Evolutionary conservation across 2,329 filamentous ascomycete genomes (phyloP), one percentile per base, ranked within the genome.

Genomic region (Colletotrichum sp.): DNA sequence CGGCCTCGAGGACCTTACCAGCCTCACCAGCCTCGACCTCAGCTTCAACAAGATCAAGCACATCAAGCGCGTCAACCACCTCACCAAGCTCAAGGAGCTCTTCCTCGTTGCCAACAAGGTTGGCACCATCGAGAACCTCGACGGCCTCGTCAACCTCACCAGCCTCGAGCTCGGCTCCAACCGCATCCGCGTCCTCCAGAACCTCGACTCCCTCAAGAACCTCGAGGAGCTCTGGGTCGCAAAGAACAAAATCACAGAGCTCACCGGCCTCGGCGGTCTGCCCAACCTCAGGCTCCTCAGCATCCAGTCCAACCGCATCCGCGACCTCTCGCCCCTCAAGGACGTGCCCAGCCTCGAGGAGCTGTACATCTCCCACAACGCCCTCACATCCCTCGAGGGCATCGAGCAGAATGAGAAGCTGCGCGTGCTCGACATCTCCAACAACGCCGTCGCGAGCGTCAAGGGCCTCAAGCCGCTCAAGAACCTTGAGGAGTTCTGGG

Each of bases 41-140:
- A 97, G 95, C 84, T 99, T 98, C 91, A 99, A 99, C 89, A 98
- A 98, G 88, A 96, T 99, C 87, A 98, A 98, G 84, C 96, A 98
- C 85, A 98, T 99, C 87, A 98, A 98, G 85, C 92, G 96, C 80
- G 87, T 98, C 78, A 90, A 90, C 74, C 94, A 96, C 80, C 87
- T 99, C 74, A 93, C 87, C 26, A 90, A 95, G 69, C 90, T 98
- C 73, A 94, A 90, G 77, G 95, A 98, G 79, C 83, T 99, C 4
- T 99, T 94, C 84, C 94, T 99, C 79, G 95, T 98, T 65, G 95
- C 98, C 82, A 98, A 99, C 86, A 97, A 97, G 84, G 98, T 99
- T 82, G 90, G 90, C 78, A 92, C 89, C 71, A 98, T 99, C 80
- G 96, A 98, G 81, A 94, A 93, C 16, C 87, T 99, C 12, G 94